A percentile compares a stretch with the other conserved stretches of the same genome.
These are phyloP conservation scores for Hirsutella minnesotensis DNA, from an alignment of 2,329 filamentous ascomycete genomes.

Conservation along the genomic window DNA sequence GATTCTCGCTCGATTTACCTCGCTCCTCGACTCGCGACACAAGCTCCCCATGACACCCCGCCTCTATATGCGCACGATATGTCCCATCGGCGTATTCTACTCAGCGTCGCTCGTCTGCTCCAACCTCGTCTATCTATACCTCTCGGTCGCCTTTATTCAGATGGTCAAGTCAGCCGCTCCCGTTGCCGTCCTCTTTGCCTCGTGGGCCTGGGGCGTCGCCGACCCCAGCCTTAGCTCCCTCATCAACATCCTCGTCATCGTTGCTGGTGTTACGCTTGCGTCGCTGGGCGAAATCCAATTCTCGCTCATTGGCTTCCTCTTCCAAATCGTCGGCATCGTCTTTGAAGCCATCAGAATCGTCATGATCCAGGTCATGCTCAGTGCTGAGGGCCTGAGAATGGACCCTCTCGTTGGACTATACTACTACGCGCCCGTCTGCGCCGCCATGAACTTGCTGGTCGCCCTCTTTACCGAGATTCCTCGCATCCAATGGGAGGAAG, in stretches of 20 bases:
- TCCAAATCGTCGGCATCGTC: slow-evolving; percentile 62
- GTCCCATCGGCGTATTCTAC: slow-evolving; percentile 56
- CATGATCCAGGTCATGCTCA: slow-evolving; percentile 77
- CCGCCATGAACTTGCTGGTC: slow-evolving; percentile 65
- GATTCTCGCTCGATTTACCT: slow-evolving; percentile 51
- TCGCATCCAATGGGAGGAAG: slow-evolving; percentile 51
- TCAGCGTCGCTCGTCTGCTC: slow-evolving; percentile 54
- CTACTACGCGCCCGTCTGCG: slow-evolving; percentile 81
- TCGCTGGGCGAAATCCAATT: slow-evolving; percentile 57
- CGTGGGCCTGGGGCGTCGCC: slow-evolving; percentile 46
- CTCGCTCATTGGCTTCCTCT: slow-evolving; percentile 51
- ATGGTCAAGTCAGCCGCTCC: slow-evolving; percentile 60
- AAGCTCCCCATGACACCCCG: slow-evolving; percentile 48
- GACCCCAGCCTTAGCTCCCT: slow-evolving; percentile 32
- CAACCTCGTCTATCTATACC: slow-evolving; percentile 56
- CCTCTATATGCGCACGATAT: slow-evolving; percentile 49
- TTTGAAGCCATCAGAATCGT: slow-evolving; percentile 75
- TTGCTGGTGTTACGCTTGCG: slow-evolving; percentile 38
- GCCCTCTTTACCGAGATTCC: slow-evolving; percentile 59
- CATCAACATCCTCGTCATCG: slow-evolving; percentile 38
- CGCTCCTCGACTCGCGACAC: slow-evolving; percentile 50
- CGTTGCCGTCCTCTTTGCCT: slow-evolving; percentile 52
- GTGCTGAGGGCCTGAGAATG: slow-evolving; percentile 69
- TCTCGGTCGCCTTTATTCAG: slow-evolving; percentile 57
- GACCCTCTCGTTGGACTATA: slow-evolving; percentile 79